These are phyloP conservation scores for Theobroma cacao DNA, from an alignment of 345 rosid species.

Conservation along the genomic window DNA sequence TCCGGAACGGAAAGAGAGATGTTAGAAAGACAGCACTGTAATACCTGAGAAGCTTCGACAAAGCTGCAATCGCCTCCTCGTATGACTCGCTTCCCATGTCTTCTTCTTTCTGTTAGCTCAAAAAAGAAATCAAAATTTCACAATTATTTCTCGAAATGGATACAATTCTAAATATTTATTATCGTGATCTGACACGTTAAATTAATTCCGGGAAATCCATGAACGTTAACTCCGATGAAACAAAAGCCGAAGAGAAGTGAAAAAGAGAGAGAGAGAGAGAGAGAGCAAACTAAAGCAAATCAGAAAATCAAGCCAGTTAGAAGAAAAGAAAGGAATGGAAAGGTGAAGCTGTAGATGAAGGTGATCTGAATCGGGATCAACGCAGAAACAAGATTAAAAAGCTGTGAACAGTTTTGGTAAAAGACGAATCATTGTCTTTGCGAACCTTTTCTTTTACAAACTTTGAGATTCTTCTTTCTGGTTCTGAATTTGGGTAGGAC, in stretches of 20 bases:
- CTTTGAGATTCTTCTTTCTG: conserved; percentile 4
- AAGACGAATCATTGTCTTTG: not conserved
- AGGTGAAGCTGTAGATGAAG: not conserved
- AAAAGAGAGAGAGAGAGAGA: not conserved
- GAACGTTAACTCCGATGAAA: not conserved
- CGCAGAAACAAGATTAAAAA: conserved; percentile 1
- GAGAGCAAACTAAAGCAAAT: not conserved
- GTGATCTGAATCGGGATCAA: conserved; percentile 17
- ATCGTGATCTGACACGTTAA: not conserved
- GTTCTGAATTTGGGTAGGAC: not conserved
- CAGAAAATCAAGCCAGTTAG: not conserved
- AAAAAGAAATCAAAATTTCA: not conserved
- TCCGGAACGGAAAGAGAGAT: not conserved
- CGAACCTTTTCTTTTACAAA: not conserved
- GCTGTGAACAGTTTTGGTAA: not conserved
- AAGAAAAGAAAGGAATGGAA: not conserved
- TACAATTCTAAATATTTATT: not conserved
- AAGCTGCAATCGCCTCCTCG: conserved; percentile 76
- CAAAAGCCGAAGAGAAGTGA: not conserved
- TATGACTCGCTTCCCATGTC: conserved; percentile 65
- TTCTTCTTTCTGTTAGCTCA: conserved; percentile 25
- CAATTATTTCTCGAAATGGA: not conserved
- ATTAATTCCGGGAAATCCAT: not conserved
- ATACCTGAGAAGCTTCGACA: conserved; percentile 83
- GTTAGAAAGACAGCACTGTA: not conserved